These are phyloP conservation scores for Malassezia equina DNA, from an alignment of 1,284 basidiomycete genomes.

Conservation along the genomic window DNA sequence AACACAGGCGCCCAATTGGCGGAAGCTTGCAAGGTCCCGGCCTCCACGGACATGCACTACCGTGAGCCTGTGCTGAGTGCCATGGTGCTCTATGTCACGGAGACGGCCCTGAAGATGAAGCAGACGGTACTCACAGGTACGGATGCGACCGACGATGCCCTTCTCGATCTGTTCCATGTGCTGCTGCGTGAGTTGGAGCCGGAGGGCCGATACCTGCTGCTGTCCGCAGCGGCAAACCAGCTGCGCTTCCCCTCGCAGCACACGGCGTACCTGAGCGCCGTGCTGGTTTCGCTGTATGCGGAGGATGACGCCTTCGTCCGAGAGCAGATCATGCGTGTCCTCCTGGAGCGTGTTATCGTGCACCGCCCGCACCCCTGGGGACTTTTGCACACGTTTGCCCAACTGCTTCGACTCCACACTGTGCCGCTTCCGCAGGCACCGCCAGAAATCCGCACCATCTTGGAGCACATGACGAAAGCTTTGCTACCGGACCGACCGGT, in stretches of 20 bases:
- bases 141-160: conserved; percentile 56
- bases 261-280: conserved; percentile 66
- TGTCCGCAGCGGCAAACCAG: conserved; percentile 82
- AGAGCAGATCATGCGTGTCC: conserved; percentile 80
- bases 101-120: conserved; percentile 59
- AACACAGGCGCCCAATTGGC: not conserved
- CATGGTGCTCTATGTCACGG: conserved; percentile 85
- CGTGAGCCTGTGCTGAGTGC: conserved; percentile 81
- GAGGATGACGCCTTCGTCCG: conserved; percentile 64
- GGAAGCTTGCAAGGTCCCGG: not conserved
- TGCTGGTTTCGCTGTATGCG: conserved; percentile 74
- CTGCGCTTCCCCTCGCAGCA: conserved; percentile 56
- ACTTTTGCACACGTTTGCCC: conserved; percentile 81
- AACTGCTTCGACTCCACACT: conserved; percentile 55
- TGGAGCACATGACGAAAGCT: conserved; percentile 37
- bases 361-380: conserved; percentile 97
- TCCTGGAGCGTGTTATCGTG: conserved; percentile 85
- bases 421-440: conserved; percentile 33
- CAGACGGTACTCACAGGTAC: conserved; percentile 58
- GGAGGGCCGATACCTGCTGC: conserved; percentile 91
- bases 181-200: conserved; percentile 72
- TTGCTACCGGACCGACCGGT: conserved; percentile 10
- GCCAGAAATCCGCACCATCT: conserved; percentile 39
- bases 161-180: conserved; percentile 62
- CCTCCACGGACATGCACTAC: conserved; percentile 57